Conservation (phyloP, 2,329 filamentous ascomycete genomes). For the Aureobasidium sp. region DNA sequence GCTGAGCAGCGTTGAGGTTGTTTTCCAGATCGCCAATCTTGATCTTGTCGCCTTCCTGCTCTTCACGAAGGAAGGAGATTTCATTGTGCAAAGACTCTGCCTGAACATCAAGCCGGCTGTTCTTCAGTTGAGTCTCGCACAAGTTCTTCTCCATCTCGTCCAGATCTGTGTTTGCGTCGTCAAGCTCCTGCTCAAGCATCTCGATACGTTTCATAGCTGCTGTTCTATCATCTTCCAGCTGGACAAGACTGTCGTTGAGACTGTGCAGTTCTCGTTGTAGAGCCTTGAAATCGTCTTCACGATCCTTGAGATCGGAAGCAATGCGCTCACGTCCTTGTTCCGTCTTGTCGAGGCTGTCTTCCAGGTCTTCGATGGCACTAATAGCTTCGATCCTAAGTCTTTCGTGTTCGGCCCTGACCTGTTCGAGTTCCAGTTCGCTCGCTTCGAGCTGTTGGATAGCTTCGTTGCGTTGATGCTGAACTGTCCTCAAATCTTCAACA, state of each 20-base stretch:
- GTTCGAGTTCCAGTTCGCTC: slow-evolving; percentile 47
- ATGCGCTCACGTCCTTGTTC: slow-evolving; percentile 61
- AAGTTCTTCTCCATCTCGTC: slow-evolving; percentile 78
- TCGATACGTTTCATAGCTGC: slow-evolving; percentile 70
- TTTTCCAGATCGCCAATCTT: slow-evolving; percentile 91
- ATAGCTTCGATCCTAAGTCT: slow-evolving; percentile 49
- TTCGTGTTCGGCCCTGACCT: slow-evolving; percentile 43
- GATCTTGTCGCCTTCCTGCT: slow-evolving; percentile 96
- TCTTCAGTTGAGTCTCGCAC: slow-evolving; percentile 77
- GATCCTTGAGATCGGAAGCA: slow-evolving; percentile 62
- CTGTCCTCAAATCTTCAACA: slow-evolving; percentile 66
- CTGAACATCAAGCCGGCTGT: slow-evolving; percentile 78
- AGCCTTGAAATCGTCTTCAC: slow-evolving; percentile 81
- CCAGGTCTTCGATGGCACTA: slow-evolving; percentile 46
- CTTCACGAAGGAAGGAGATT: slow-evolving; percentile 88
- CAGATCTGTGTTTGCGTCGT: slow-evolving; percentile 76
- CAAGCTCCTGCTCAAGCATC: slow-evolving; percentile 71
- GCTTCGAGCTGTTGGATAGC: slow-evolving; percentile 64
- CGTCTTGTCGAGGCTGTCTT: slow-evolving; percentile 48
- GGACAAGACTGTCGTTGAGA: slow-evolving; percentile 76
- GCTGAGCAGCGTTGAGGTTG: slow-evolving; percentile 67
- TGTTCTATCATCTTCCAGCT: slow-evolving; percentile 82
- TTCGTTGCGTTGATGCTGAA: slow-evolving; percentile 81
- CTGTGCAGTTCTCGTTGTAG: slow-evolving; percentile 89
- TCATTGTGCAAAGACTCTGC: slow-evolving; percentile 88